Evolutionary conservation across 805 yeast genomes (phyloP).

Genomic region (Sungouiella blattae): DNA sequence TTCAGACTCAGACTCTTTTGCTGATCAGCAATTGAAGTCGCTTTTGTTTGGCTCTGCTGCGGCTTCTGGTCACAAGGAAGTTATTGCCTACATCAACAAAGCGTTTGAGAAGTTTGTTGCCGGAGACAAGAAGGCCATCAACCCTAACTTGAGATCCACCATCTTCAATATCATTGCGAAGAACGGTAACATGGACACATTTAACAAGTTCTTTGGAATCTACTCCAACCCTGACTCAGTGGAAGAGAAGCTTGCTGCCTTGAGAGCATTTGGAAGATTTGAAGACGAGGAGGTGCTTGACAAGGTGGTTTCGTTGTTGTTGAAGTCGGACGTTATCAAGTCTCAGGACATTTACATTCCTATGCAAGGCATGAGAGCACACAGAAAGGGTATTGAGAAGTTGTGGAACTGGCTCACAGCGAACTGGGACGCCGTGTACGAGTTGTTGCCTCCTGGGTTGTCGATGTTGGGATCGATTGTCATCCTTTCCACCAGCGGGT

Average conservation of each 20-base stretch:
- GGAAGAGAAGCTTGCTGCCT: slow-evolving; percentile 69
- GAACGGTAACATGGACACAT: slow-evolving; percentile 58
- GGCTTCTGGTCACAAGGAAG: slow-evolving; percentile 45
- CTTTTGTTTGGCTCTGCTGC: slow-evolving; percentile 61
- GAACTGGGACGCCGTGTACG: slow-evolving; percentile 69
- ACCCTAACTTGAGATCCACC: slow-evolving; percentile 68
- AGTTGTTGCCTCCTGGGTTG: slow-evolving; percentile 74
- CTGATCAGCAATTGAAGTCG: slow-evolving; percentile 64
- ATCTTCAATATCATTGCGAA: slow-evolving; percentile 67
- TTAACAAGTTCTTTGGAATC: slow-evolving; percentile 57
- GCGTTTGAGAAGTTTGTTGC: slow-evolving; percentile 51
- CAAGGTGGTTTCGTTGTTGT: slow-evolving; percentile 53
- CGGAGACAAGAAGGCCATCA: slow-evolving; percentile 67
- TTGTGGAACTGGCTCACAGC: slow-evolving; percentile 69
- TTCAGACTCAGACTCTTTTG: slow-evolving; percentile 50
- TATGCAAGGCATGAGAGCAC: slow-evolving; percentile 65
- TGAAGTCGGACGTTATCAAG: slow-evolving; percentile 56
- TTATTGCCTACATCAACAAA: slow-evolving; percentile 43
- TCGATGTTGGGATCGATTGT: slow-evolving; percentile 79
- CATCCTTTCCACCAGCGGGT: slow-evolving; percentile 55
- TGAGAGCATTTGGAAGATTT: slow-evolving; percentile 66
- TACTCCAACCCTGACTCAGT: slow-evolving; percentile 58
- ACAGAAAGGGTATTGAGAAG: slow-evolving; percentile 61
- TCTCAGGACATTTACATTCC: slow-evolving; percentile 76
- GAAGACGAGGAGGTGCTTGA: slow-evolving; percentile 48